phyloP scores from a whole-genome alignment of 768 basidiomycete genomes.

The Agaricus subrufescens region DNA sequence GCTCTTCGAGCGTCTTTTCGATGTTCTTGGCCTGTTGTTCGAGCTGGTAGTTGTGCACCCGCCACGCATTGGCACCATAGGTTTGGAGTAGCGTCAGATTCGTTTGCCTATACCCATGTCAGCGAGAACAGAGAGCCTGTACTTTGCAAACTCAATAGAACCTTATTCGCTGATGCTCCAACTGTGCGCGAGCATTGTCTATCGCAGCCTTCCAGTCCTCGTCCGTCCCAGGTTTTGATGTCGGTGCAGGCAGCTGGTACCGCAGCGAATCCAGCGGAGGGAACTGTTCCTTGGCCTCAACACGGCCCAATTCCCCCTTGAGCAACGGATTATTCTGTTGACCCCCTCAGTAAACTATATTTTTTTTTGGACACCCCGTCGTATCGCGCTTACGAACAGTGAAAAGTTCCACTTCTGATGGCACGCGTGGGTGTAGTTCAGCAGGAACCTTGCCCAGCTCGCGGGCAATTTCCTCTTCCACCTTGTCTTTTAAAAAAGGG shows the following conservation, averaged over 20 bases:
- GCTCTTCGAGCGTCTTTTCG: constrained; percentile 69
- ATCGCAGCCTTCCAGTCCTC: constrained; percentile 75
- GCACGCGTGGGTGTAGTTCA: constrained; percentile 65
- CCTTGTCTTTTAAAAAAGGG: constrained; percentile 67
- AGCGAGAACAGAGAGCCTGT: neutral
- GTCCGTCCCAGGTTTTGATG: constrained; percentile 55
- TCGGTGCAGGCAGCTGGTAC: constrained; percentile 71
- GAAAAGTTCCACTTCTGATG: constrained; percentile 63
- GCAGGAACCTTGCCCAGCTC: constrained; percentile 54
- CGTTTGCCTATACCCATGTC: constrained; percentile 50
- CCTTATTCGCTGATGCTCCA: constrained; percentile 84
- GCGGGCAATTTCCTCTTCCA: constrained; percentile 71
- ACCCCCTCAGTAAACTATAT: neutral
- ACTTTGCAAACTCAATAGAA: constrained; percentile 24
- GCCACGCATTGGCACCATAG: constrained; percentile 89
- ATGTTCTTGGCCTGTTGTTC: constrained; percentile 71
- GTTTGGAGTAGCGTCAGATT: constrained; percentile 80
- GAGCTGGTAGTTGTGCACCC: constrained; percentile 84
- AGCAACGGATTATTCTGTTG: constrained; percentile 63
- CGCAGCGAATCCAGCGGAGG: constrained; percentile 66
- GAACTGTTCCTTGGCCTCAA: constrained; percentile 63
- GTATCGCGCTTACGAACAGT: constrained; percentile 49
- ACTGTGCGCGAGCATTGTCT: constrained; percentile 73
- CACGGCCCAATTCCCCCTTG: constrained; percentile 68
- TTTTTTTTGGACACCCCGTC: neutral